Evolutionary conservation across 2,329 filamentous ascomycete genomes (phyloP), one percentile per base, ranked within the genome.

Genomic region (Ophiostoma quercus): DNA sequence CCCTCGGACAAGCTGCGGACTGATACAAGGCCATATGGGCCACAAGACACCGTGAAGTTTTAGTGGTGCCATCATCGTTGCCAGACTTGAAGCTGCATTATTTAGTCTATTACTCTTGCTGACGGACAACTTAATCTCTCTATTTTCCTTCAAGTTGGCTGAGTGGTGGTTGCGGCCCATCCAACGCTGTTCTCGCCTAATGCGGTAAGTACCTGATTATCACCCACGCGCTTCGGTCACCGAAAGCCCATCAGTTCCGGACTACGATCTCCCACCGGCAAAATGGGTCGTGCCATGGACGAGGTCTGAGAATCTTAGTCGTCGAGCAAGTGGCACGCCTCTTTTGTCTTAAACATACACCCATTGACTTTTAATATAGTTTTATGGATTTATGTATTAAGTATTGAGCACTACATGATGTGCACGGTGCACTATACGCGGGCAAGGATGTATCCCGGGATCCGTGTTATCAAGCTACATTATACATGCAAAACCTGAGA

Each of bases 161-260:
- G 67, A 69, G 69, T 68, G 63, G 71, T 65, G 68, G 71, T 67
- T 65, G 68, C 34, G 62, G 41, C 54, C 14, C 68, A 57, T 57
- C 12, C 37, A 69, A 69, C 60, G 32, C 66, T 67, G 67, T 60
- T 51, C 63, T 71, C 62, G 66, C 78, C 78, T 73, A 76, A 78
- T 78, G 72, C 75, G 77, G 79, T 75, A 79, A 77, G 74, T 74
- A 77, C 73, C 76, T 76, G 77, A 76, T 76, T 75, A 77, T 79
- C 75, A 73, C 72, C 76, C 76, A 78, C 76, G 75, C 77, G 75
- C 76, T 81, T 82, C 81, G 81, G 81, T 81, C 75, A 80, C 81
- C 81, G 81, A 82, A 75, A 43, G 74, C 72, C 74, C 77, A 76
- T 74, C 77, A 75, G 63, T 74, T 72, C 79, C 80, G 79, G 80